Base-by-base conservation (phyloP, 306 rosid genomes). In the Cucumis sativus region DNA sequence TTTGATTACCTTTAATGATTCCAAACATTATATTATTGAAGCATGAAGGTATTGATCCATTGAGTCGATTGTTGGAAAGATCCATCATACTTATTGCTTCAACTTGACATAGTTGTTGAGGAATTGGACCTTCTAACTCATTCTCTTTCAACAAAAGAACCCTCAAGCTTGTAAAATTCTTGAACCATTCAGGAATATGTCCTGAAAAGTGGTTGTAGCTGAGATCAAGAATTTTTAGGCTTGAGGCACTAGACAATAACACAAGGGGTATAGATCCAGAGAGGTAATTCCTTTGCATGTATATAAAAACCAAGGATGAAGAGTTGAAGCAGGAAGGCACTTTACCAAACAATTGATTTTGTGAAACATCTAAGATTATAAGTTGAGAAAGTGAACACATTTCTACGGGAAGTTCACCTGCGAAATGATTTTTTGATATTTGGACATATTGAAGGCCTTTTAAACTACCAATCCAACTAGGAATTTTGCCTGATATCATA, bases 11-110 rank as follows among this genome's bases (percentile, higher is more conserved):
- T 7, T 9, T 1, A 10, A 0, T 6, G 6, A 10, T 2, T 16
- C 82, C 65, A 18, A 70, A 71, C 23, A 62, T 10, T 6, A 65
- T 71, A 12, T 79, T 28, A 20, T 28, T 33, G 7, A 79, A 30
- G 71, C 78, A 79, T 2, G 57, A 2, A 1, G 82, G 82, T 49
- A 79, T 45, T 59, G 63, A 41, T 10, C 82, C 73, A 71, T 13
- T 57, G 40, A 71, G 35, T 8, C 16, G 12, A 28, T 79, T 79
- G 5, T 2, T 12, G 3, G 73, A 79, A 33, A 79, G 62, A 72
- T 79, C 78, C 71, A 79, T 16, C 5, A 79, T 45, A 5, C 51
- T 43, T 13, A 79, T 25, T 0, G 59, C 11, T 0, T 6, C 5
- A 6, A 56, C 18, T 23, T n/a, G 39, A 0, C 81, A 78, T 10